These are phyloP conservation scores for Camellia sinensis DNA, from an alignment of 148 eudicot genomes.

Conservation along the genomic window DNA sequence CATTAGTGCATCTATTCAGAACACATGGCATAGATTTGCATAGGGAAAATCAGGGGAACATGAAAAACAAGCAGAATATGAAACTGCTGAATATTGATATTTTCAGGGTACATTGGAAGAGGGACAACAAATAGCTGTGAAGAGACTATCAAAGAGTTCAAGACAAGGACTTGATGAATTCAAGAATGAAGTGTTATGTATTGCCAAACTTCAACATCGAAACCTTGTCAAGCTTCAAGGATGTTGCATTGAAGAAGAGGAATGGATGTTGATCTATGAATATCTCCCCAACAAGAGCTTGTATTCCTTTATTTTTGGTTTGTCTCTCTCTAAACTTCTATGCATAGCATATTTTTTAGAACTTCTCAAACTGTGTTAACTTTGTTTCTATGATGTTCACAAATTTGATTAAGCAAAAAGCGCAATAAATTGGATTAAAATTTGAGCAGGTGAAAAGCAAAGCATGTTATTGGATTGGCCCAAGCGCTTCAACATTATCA, in stretches of 20 bases:
- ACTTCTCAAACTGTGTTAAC: background rate
- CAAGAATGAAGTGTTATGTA: slow-evolving; percentile 15
- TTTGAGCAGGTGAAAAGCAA: slow-evolving; percentile 14
- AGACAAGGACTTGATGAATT: slow-evolving; percentile 15
- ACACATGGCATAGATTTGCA: background rate
- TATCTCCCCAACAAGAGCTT: slow-evolving; percentile 18
- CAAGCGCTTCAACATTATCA: slow-evolving; percentile 14
- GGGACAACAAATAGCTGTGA: slow-evolving; percentile 17
- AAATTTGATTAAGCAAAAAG: background rate
- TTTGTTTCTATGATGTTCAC: background rate
- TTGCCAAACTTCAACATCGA: slow-evolving; percentile 19
- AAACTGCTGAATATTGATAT: background rate
- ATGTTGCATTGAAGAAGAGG: slow-evolving; percentile 16
- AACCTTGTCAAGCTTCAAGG: slow-evolving; percentile 14
- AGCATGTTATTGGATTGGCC: slow-evolving; percentile 22
- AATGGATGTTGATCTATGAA: slow-evolving; percentile 18
- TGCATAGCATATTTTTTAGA: background rate
- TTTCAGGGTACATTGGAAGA: slow-evolving; percentile 7
- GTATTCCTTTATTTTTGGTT: slow-evolving; percentile 13
- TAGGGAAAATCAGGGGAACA: background rate
- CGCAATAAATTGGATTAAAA: background rate
- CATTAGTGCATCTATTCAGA: background rate
- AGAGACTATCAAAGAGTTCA: slow-evolving; percentile 15
- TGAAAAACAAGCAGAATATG: background rate
- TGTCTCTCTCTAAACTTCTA: background rate